Conservation (phyloP, 2,329 filamentous ascomycete species). For the Aspergillus brunneoviolaceus region DNA sequence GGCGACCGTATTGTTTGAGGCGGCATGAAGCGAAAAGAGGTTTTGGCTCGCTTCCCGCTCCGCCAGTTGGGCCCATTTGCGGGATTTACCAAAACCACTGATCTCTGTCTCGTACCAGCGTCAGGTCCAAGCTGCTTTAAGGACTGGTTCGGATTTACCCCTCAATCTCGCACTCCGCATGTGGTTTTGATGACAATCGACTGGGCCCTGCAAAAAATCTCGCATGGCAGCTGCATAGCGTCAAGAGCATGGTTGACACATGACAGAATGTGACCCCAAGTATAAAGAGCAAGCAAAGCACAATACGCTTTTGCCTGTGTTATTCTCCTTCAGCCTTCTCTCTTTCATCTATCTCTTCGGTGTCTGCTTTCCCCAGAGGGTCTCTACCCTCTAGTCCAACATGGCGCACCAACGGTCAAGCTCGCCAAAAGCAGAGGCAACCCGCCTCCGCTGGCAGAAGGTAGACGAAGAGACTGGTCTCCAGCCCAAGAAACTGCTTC, state of each 20-base stretch:
- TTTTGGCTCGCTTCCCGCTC: neutral
- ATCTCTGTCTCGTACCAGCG: neutral
- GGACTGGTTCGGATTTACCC: constrained; percentile 2
- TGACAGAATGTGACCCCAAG: neutral
- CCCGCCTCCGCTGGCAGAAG: constrained; percentile 14
- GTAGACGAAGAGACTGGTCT: constrained; percentile 16
- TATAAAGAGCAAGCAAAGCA: constrained; percentile 2
- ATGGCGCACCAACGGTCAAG: neutral
- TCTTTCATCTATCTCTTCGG: neutral
- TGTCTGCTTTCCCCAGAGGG: neutral
- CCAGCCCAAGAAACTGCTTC: neutral
- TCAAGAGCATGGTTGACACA: constrained; percentile 1
- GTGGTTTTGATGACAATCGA: neutral
- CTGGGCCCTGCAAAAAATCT: neutral
- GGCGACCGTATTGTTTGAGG: neutral
- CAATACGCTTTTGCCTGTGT: neutral
- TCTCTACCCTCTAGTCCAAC: neutral
- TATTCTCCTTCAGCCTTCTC: too few species aligned
- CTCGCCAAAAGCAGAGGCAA: constrained; percentile 2
- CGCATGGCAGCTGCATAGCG: constrained; percentile 2
- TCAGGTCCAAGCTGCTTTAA: neutral
- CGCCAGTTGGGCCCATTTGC: neutral
- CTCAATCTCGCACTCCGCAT: neutral
- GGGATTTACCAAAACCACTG: constrained; percentile 9
- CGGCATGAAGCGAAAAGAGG: neutral